Evolutionary conservation across 2,329 filamentous ascomycete species (phyloP), one percentile per base, ranked within the genome.

Genomic region (Calonectria hongkongensis): DNA sequence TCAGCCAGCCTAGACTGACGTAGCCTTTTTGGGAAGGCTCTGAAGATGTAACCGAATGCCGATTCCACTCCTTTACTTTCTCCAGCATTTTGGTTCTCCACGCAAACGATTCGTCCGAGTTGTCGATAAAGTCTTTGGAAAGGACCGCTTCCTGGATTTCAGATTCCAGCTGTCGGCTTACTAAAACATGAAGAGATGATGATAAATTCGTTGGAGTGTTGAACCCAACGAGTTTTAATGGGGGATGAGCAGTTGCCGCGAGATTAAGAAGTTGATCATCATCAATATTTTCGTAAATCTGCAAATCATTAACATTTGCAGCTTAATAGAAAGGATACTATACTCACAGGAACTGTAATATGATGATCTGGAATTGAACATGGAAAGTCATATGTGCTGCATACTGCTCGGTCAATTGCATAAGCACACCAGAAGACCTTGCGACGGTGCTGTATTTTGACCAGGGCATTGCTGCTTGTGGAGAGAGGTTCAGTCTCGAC

Each of bases 391-490:
- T 60, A 71, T 15, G 69, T 67, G 43, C 50, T 67, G 27, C 48
- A 71, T 7, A 71, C 69, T 39, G 63, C 63, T 41, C 69, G 48
- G 15, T 71, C 69, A 18, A 71, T 62, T n/a, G 48, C 63, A 50
- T 71, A 71, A 18, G 69, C 69, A n/a, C 62, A 71, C 69, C 69
- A 71, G 18, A 71, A 71, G 25, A 66, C 25, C 33, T 54, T 51
- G 16, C 69, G 47, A 4, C 69, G 69, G 54, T 71, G 69, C 18
- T 71, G 62, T 5, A 67, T 60, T 13, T 71, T 36, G 12, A 67
- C 33, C 28, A 67, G 25, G 4, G 69, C 25, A 12, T 67, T 63
- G 28, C 28, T 16, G 30, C 27, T 48, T 7, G 43, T n/a, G 4
- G 60, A 45, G 18, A 21, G 27, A 43, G 60, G 60, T 51, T 71